These are phyloP conservation scores for Phytophthora tubulina DNA, from an alignment of 352 stramenopile genomes.

Conservation along the genomic window DNA sequence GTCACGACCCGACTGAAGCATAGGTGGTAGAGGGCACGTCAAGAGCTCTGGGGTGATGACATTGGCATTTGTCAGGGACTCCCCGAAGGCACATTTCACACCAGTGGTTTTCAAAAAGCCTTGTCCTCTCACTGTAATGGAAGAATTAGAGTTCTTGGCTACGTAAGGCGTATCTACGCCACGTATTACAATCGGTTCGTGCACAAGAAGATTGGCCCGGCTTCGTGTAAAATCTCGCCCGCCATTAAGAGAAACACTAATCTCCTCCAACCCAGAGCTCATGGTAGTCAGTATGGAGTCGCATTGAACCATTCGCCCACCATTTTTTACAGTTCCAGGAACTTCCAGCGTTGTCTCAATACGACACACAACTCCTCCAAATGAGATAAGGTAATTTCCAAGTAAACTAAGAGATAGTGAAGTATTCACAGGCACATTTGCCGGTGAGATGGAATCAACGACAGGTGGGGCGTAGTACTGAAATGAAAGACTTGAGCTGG, in stretches of 20 bases:
- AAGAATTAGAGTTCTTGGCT: constrained; percentile 19
- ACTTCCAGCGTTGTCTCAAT: constrained; percentile 27
- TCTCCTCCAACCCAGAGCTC: constrained; percentile 10
- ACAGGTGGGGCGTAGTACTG: constrained; percentile 41
- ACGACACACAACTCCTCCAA: constrained; percentile 40
- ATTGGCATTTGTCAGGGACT: constrained; percentile 1
- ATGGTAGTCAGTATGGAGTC: not conserved
- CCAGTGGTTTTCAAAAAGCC: constrained; percentile 32
- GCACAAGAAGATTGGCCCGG: constrained; percentile 23
- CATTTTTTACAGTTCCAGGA: constrained; percentile 24
- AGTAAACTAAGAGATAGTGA: constrained; percentile 26
- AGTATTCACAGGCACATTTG: constrained; percentile 19
- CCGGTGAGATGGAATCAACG: constrained; percentile 28
- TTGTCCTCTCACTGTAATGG: constrained; percentile 32
- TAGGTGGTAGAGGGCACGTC: constrained; percentile 30
- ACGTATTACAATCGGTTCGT: constrained; percentile 30
- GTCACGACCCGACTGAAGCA: constrained; percentile 10
- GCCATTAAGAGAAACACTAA: constrained; percentile 51
- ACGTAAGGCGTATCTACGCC: constrained; percentile 34
- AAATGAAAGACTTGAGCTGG: constrained; percentile 39
- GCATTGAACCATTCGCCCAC: constrained; percentile 34
- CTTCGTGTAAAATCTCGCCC: constrained; percentile 45
- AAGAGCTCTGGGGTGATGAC: constrained; percentile 28
- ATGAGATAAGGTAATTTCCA: constrained; percentile 40
- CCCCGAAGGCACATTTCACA: constrained; percentile 35